Conservation (phyloP, 148 eudicot species). For the Diospyros kaki region DNA sequence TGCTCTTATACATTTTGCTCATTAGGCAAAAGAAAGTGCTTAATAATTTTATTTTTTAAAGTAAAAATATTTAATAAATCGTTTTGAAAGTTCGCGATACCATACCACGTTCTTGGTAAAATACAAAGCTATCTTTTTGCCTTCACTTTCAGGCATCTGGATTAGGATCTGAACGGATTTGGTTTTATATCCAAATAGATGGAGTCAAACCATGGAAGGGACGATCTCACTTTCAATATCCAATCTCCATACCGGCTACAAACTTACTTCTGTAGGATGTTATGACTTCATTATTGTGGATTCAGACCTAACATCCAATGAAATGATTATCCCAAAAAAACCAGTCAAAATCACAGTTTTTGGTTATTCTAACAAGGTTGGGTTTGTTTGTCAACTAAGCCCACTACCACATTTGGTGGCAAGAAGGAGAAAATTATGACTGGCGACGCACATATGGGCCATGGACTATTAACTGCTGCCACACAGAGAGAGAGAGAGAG, state of each 20-base stretch:
- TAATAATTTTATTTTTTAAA: too few relatives aligned
- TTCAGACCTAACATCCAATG: neutral
- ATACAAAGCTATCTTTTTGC: too few relatives aligned
- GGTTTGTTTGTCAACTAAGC: slow-evolving; percentile 9
- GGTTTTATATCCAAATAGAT: neutral
- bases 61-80: too few relatives aligned
- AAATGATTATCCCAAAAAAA: neutral
- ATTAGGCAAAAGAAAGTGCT: too few relatives aligned
- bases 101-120: too few relatives aligned
- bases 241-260: neutral
- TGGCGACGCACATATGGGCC: neutral
- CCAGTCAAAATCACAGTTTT: neutral
- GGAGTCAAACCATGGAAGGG: neutral
- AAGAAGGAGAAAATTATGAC: slow-evolving; percentile 8
- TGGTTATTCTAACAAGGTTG: neutral
- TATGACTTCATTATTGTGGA: neutral
- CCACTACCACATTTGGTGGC: slow-evolving; percentile 23
- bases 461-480: neutral
- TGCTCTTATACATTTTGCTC: too few relatives aligned
- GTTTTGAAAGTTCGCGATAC: too few relatives aligned
- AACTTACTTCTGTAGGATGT: slow-evolving; percentile 1
- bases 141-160: neutral
- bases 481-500: slow-evolving; percentile 4
- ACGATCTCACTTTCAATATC: neutral
- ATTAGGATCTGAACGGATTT: neutral